A percentile compares a stretch with the other conserved stretches of the same genome.
Evolutionary conservation across 352 stramenopile genomes (phyloP).

Genomic region (Pythium chondricola): DNA sequence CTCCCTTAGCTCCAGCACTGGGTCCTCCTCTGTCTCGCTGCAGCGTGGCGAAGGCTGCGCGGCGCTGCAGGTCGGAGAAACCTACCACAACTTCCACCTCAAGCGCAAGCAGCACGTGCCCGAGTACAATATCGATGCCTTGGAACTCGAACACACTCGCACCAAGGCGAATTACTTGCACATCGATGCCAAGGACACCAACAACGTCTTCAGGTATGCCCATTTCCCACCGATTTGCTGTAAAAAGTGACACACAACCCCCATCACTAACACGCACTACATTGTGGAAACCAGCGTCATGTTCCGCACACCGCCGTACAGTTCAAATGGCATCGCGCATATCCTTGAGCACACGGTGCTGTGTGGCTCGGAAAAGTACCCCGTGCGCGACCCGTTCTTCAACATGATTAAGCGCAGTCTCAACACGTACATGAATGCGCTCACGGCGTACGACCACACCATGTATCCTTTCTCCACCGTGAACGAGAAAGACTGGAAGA

Average conservation of each 20-base stretch:
- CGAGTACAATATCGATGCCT: conserved; percentile 77
- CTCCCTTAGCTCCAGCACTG: conserved; percentile 1
- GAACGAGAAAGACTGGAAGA: conserved; percentile 97
- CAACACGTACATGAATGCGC: conserved; percentile 99
- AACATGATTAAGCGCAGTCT: conserved; percentile 98
- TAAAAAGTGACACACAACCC: not conserved
- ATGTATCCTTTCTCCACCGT: conserved; percentile 98
- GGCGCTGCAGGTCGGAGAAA: conserved; percentile 49
- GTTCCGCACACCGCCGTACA: conserved; percentile 95
- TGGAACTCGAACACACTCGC: conserved; percentile 66
- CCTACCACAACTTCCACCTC: conserved; percentile 73
- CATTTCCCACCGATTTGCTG: not conserved
- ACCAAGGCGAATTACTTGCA: conserved; percentile 79
- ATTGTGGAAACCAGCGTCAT: conserved; percentile 82
- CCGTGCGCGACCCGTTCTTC: conserved; percentile 98
- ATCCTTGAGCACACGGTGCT: conserved; percentile 97
- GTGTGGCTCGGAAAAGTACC: conserved; percentile 95
- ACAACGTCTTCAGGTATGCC: conserved; percentile 76
- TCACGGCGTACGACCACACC: conserved; percentile 98
- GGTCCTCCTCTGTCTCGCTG: not conserved
- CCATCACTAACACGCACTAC: not conserved
- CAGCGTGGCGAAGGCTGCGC: conserved; percentile 50
- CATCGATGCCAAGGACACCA: conserved; percentile 73
- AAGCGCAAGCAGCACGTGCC: conserved; percentile 53
- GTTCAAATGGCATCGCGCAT: conserved; percentile 97